phyloP scores from a whole-genome alignment of 352 stramenopile genomes.

The Phytophthora ohioensis region DNA sequence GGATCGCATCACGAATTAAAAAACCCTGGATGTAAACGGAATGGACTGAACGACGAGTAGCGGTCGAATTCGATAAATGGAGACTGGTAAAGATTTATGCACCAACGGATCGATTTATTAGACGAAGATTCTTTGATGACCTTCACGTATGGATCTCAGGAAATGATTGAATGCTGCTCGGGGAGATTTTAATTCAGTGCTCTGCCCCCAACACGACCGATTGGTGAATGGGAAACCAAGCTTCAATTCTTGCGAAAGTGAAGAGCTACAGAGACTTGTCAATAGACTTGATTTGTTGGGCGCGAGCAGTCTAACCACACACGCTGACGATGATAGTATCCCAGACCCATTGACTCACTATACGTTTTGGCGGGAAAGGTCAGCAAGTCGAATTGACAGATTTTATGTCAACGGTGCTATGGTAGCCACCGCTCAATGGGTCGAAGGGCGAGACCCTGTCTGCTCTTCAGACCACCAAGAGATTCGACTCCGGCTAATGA shows the following conservation, averaged over 20 bases:
- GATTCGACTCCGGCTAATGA: neutral
- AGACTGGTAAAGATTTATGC: slow-evolving; percentile 4
- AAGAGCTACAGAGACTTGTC: neutral
- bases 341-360: slow-evolving; percentile 5
- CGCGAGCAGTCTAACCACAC: neutral
- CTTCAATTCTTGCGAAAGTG: neutral
- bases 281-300: neutral
- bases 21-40: neutral
- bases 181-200: slow-evolving; percentile 12
- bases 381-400: slow-evolving; percentile 3
- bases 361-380: slow-evolving; percentile 7
- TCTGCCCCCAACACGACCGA: neutral
- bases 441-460: neutral
- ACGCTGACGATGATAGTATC: slow-evolving; percentile 3
- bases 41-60: slow-evolving; percentile 3
- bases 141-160: neutral
- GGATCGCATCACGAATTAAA: neutral
- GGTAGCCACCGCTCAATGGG: neutral
- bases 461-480: slow-evolving; percentile 9
- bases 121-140: neutral
- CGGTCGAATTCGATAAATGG: slow-evolving; percentile 2
- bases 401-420: slow-evolving; percentile 8
- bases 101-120: neutral
- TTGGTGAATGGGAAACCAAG: slow-evolving; percentile 6
- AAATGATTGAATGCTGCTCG: neutral